Base-by-base conservation (phyloP, 1,284 basidiomycete genomes). In the Tremellales sp. region DNA sequence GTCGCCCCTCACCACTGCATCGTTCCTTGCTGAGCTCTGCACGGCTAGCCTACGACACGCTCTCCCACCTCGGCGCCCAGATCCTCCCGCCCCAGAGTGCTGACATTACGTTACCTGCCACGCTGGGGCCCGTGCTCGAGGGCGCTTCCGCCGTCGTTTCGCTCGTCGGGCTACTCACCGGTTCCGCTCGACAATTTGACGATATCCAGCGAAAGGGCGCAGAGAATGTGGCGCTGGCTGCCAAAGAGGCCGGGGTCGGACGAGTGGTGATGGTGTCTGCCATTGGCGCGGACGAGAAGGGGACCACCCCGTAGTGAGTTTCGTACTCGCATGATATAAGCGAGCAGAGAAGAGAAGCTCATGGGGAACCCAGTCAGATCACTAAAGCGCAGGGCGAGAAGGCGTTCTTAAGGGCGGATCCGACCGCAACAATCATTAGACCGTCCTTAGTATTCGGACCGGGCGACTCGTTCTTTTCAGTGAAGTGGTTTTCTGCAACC, bases 381-480 rank as follows among this genome's bases (percentile, higher is more conserved):
- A 84, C 83, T 10, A 86, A 86, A 66, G 83, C 76, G 3, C 63
- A 81, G 8, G 83, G 78, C 8, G 84, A 86, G 65, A 56, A 72
- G 40, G 76, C 78, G 2, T 76, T 82, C 21, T 45, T 66, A 13
- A 31, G 40, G 1, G 59, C 77, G 13, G 48, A 62, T 43, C 78
- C 80, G 1, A 70, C 75, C 25, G 78, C 80, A 3, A 84, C 81
- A 0, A 76, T 86, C 39, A 74, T 86, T 48, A 73, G 83, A 14
- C 84, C 83, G 2, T 84, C 82, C 51, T 70, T 86, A 28, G 75
- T 86, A 3, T 86, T 86, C 65, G 84, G 84, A 3, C 82, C 81
- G 1, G 83, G 81, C 3, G 84, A 86, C 60, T 77, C 78, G 13
- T 84, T 86, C 69, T 86, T 86, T 68, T 79, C 78, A 47, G 84